Percentiles rank a stretch among this genome's conserved stretches.
Conservation (phyloP, 768 basidiomycete genomes). For the Candolleomyces eurysporus region DNA sequence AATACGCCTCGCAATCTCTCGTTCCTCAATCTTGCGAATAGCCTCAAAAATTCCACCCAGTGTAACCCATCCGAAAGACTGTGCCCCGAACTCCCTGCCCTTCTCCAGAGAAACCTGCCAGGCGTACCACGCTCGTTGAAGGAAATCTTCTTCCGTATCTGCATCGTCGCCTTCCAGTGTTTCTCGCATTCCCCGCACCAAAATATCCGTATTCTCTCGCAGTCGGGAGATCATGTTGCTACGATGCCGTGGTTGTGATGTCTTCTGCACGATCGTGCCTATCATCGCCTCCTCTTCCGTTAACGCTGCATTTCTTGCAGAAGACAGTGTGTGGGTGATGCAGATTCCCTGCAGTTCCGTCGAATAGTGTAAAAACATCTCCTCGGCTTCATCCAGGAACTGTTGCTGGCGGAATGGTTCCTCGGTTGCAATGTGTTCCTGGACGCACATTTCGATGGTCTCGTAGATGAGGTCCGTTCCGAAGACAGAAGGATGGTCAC, state of each 20-base stretch:
- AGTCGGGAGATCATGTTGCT: conserved; percentile 53
- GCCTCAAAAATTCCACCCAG: conserved; percentile 58
- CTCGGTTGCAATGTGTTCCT: conserved; percentile 30
- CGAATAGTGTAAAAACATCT: conserved; percentile 41
- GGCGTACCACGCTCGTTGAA: conserved; percentile 53
- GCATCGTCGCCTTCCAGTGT: conserved; percentile 52
- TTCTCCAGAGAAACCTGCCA: conserved; percentile 43
- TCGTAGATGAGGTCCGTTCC: conserved; percentile 3
- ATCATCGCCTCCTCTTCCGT: conserved; percentile 65
- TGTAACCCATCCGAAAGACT: conserved; percentile 62
- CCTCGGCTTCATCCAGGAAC: conserved; percentile 25
- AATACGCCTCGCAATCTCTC: conserved; percentile 13
- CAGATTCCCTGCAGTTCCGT: conserved; percentile 50
- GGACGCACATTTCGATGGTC: conserved; percentile 23
- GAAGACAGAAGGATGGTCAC: not conserved
- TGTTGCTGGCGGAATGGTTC: conserved; percentile 13
- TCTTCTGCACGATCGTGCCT: conserved; percentile 66
- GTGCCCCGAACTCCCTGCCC: conserved; percentile 49
- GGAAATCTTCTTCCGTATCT: conserved; percentile 32
- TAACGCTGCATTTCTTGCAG: conserved; percentile 37
- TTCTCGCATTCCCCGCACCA: conserved; percentile 49
- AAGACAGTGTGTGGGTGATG: conserved; percentile 43
- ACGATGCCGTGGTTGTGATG: conserved; percentile 53
- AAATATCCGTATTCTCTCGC: conserved; percentile 51
- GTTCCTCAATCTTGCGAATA: conserved; percentile 44